Evolutionary conservation across 2,329 filamentous ascomycete species (phyloP).

Genomic region (Colletotrichum phormii): DNA sequence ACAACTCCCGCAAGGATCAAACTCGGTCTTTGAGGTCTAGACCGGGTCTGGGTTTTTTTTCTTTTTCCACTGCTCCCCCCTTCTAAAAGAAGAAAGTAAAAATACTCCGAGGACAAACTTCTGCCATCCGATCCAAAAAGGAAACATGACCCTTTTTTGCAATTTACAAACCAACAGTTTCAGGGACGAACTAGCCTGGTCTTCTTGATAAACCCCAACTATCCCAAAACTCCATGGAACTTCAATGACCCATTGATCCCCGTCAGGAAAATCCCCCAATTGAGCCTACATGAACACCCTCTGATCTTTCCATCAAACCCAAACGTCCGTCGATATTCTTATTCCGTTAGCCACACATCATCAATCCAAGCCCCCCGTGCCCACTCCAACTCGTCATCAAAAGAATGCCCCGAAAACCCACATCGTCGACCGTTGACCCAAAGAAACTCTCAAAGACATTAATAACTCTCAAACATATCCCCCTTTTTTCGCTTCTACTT

Average conservation of each 20-base stretch:
- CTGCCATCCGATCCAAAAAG: background rate
- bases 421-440: background rate
- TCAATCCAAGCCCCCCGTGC: background rate
- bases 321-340: background rate
- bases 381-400: background rate
- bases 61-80: background rate
- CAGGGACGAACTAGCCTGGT: background rate
- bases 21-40: background rate
- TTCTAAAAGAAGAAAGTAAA: background rate
- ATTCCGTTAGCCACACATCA: background rate
- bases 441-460: background rate
- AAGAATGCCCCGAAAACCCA: background rate
- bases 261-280: background rate
- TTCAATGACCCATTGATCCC: background rate
- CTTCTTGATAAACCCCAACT: background rate
- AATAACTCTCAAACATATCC: slow-evolving; percentile 21
- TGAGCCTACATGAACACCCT: background rate
- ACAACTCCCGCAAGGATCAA: background rate
- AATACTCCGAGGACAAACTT: background rate
- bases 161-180: background rate
- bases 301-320: background rate
- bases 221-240: background rate
- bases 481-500: background rate
- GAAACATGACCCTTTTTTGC: background rate
- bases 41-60: background rate